These are phyloP conservation scores for Rubia tinctorum DNA, from an alignment of 305 asterid genomes.

Conservation along the genomic window DNA sequence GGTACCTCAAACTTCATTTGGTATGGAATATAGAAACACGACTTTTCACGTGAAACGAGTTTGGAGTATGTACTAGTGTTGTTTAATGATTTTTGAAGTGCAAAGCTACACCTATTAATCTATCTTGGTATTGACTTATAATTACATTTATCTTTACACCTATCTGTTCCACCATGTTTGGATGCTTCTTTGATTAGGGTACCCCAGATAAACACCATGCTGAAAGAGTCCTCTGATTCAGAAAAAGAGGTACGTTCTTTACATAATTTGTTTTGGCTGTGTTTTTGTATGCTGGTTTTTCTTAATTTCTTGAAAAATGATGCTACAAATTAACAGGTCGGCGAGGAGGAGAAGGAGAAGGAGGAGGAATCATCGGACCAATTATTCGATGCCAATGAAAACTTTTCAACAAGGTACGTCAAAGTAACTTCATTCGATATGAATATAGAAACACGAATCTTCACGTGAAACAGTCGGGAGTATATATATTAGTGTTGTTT, in stretches of 20 bases:
- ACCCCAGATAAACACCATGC: background rate
- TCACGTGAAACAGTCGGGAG: too few species aligned
- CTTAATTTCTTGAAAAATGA: background rate
- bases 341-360: background rate
- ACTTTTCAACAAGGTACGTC: background rate
- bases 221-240: background rate
- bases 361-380: background rate
- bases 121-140: background rate
- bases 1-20: background rate
- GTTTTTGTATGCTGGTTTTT: background rate
- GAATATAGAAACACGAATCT: too few species aligned
- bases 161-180: constrained; percentile 7
- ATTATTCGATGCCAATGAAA: background rate
- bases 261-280: background rate
- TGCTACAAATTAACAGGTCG: background rate
- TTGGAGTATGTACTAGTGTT: too few species aligned
- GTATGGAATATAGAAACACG: background rate
- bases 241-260: too few species aligned
- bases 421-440: background rate
- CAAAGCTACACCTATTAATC: background rate
- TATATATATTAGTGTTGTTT: too few species aligned
- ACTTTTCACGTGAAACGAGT: background rate
- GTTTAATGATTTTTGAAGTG: background rate
- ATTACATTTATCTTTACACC: constrained; percentile 15
- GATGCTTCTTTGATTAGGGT: background rate